phyloP scores from a whole-genome alignment of 1,139 yeast species.

The Geotrichum candidum region DNA sequence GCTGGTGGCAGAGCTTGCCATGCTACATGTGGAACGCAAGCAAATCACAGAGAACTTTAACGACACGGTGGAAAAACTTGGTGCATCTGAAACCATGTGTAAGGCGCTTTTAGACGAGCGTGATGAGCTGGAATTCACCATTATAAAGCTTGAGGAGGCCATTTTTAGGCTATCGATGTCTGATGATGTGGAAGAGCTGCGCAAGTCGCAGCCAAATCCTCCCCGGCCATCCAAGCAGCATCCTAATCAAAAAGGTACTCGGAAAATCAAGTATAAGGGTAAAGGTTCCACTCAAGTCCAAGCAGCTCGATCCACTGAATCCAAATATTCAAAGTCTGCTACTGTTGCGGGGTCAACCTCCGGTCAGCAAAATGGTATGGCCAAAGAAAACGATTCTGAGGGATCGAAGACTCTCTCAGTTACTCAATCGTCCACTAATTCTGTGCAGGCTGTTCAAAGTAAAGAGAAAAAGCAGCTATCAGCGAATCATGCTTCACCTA shows the following conservation, averaged over 20 bases:
- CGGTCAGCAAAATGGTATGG: not conserved
- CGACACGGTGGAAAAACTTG: not conserved
- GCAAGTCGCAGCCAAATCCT: not conserved
- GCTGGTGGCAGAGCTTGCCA: not conserved
- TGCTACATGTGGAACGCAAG: not conserved
- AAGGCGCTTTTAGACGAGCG: conserved; percentile 3
- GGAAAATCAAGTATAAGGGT: not conserved
- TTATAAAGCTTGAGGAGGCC: conserved; percentile 9
- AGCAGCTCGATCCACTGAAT: not conserved
- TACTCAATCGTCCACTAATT: not conserved
- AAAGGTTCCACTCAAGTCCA: not conserved
- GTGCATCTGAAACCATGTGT: conserved; percentile 2
- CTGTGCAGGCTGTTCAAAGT: not conserved
- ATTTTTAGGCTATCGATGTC: not conserved
- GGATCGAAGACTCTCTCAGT: not conserved
- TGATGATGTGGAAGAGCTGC: not conserved
- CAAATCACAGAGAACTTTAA: not conserved
- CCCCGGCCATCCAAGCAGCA: not conserved
- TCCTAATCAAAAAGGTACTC: not conserved
- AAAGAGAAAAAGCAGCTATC: not conserved
- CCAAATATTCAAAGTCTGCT: not conserved
- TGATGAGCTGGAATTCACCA: conserved; percentile 10
- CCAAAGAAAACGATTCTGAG: not conserved
- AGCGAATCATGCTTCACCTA: not conserved
- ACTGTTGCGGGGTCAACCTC: not conserved